These are phyloP conservation scores for Paecilomyces niveus DNA, from an alignment of 2,329 filamentous ascomycete genomes.

Conservation along the genomic window DNA sequence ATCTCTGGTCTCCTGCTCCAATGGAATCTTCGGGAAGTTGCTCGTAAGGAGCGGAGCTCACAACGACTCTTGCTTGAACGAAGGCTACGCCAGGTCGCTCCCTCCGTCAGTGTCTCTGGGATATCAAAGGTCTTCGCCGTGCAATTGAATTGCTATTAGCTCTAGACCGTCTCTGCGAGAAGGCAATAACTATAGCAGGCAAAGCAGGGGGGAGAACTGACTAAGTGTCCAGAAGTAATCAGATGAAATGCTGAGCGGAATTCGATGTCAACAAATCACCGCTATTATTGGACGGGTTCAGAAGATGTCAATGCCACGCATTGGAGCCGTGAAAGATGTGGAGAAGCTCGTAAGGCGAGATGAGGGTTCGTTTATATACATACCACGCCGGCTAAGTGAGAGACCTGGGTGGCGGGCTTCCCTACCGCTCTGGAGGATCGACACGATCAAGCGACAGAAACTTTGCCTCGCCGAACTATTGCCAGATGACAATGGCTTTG, in stretches of 20 bases:
- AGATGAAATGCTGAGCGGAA: not conserved
- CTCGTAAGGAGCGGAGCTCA: not conserved
- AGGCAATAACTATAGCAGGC: not conserved
- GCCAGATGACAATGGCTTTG: not conserved
- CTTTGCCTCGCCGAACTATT: not conserved
- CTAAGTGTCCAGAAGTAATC: not conserved
- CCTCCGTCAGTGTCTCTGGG: not conserved
- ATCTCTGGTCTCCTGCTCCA: not conserved
- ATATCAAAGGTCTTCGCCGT: not conserved
- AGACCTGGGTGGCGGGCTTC: not conserved
- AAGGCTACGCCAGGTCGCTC: not conserved
- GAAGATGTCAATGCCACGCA: not conserved
- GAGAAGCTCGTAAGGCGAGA: not conserved
- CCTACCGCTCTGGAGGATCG: not conserved
- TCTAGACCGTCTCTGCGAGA: not conserved
- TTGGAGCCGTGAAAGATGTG: not conserved
- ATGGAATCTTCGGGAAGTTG: not conserved
- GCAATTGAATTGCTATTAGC: not conserved
- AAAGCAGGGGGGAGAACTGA: not conserved
- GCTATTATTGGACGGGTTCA: not conserved
- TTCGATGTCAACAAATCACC: not conserved
- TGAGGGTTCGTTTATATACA: not conserved
- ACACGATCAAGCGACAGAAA: not conserved
- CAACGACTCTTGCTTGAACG: not conserved
- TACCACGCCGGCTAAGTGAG: not conserved